Evolutionary conservation across 2,329 filamentous ascomycete genomes (phyloP).

Genomic region (Gliomastix tumulicola): DNA sequence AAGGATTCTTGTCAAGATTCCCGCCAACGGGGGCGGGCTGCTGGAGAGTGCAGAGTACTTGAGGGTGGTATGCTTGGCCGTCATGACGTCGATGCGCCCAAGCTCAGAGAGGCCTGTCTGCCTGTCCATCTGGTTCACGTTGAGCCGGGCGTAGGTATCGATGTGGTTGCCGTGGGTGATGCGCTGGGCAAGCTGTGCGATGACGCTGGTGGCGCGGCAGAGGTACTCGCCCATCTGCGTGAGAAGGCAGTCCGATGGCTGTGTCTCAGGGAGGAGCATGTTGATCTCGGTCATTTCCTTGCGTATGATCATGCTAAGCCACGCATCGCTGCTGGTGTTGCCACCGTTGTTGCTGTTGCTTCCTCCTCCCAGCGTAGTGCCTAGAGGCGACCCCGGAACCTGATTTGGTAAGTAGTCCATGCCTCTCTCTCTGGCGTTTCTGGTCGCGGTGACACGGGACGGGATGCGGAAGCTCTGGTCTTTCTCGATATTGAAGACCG

Average conservation of each 20-base stretch:
- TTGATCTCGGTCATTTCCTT: not conserved
- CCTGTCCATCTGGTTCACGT: not conserved
- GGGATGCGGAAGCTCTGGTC: no score
- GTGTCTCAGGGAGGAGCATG: not conserved
- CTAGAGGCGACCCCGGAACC: not conserved
- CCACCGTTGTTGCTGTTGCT: not conserved
- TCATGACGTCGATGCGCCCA: not conserved
- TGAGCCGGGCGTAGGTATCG: not conserved
- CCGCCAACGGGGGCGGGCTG: no score
- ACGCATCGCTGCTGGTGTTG: not conserved
- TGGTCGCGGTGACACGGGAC: no score
- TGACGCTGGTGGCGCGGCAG: not conserved
- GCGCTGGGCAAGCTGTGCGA: not conserved
- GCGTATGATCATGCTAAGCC: not conserved
- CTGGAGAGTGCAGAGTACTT: not conserved
- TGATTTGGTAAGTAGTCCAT: no score
- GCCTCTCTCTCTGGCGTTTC: no score
- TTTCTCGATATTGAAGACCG: no score
- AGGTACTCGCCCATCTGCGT: not conserved
- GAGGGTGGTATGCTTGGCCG: not conserved
- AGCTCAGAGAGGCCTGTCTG: not conserved
- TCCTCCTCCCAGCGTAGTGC: not conserved
- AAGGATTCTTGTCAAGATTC: no score
- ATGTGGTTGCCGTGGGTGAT: not conserved
- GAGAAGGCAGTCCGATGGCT: not conserved